phyloP scores from a whole-genome alignment of 495 filamentous ascomycete genomes.

The Penicillium crystallinum region DNA sequence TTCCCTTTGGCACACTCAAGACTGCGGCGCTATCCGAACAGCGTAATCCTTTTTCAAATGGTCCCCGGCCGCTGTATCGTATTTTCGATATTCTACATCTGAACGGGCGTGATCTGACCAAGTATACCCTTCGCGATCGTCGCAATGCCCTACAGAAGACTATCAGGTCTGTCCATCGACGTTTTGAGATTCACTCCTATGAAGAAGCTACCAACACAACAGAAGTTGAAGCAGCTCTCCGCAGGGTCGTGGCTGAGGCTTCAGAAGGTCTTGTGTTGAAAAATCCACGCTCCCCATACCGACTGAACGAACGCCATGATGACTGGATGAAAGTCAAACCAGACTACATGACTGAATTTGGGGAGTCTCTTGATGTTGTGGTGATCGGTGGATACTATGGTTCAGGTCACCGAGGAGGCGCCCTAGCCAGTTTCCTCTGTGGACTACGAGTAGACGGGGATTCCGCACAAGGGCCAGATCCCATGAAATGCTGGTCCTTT shows the following conservation, averaged over 20 bases:
- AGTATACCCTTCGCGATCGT: slow-evolving; percentile 78
- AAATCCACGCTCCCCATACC: slow-evolving; percentile 82
- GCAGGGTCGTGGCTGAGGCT: slow-evolving; percentile 78
- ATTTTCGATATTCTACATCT: slow-evolving; percentile 90
- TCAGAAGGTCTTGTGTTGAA: slow-evolving; percentile 93
- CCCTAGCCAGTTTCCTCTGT: slow-evolving; percentile 79
- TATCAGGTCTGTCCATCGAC: slow-evolving; percentile 59
- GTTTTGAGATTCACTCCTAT: slow-evolving; percentile 81
- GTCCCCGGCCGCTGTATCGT: slow-evolving; percentile 72
- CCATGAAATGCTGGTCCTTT: slow-evolving; percentile 82
- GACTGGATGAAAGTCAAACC: slow-evolving; percentile 99
- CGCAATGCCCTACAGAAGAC: slow-evolving; percentile 65
- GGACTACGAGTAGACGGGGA: slow-evolving; percentile 72
- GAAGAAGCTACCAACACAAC: slow-evolving; percentile 57
- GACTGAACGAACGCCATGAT: slow-evolving; percentile 85
- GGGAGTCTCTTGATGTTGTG: slow-evolving; percentile 84
- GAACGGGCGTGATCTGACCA: slow-evolving; percentile 72
- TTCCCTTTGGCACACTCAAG: slow-evolving; percentile 90
- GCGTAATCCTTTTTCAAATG: slow-evolving; percentile 67
- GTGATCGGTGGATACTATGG: slow-evolving; percentile 94
- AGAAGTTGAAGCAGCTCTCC: slow-evolving; percentile 72
- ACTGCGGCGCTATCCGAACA: slow-evolving; percentile 80
- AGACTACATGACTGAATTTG: slow-evolving; percentile 97
- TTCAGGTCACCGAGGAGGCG: slow-evolving; percentile 76
- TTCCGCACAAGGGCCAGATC: slow-evolving; percentile 48